Evolutionary conservation across 1,284 basidiomycete species (phyloP), one percentile per base, ranked within the genome.

Genomic region (Exobasidium rhododendri): DNA sequence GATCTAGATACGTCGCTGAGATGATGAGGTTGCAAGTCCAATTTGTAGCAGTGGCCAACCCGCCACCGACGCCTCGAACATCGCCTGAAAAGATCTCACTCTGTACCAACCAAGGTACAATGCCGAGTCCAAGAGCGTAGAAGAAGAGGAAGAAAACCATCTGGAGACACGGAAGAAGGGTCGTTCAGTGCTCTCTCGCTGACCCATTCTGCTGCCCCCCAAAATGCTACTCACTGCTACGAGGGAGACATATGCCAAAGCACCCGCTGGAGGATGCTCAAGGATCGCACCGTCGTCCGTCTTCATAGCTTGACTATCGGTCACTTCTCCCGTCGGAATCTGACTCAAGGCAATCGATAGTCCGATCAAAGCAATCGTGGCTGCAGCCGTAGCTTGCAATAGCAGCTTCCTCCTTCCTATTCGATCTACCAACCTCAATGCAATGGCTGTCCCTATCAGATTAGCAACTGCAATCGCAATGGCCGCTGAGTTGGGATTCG

Each of bases 71-170:
- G 1, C 69, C 64, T 13, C 70, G 56, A 1, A 68, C 59, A 14
- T 64, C 63, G 26, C 64, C 66, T 4, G 68, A 62, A 17, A 75
- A 72, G 46, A 71, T 65, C 32, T 76, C 74, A 5, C 70, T 64
- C 56, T 71, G 69, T 14, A 76, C 61, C 6, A 76, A 61, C 74
- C 74, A 76, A 0, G 74, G 74, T 0, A 75, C 58, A 28, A 74
- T 72, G 3, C 74, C 74, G 3, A 73, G 49, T 1, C 74, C 74
- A 11, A 76, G 65, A 1, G 74, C 73, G 31, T 74, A 76, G 56
- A 46, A 65, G 22, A 73, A 65, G 24, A 46, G 24, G 63, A 64
- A 64, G 45, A 58, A 24, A 10, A 63, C 50, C 44, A 63, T 63
- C 50, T 40, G 35, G 35, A 40, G 35, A 17, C 10, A 17, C 35